Evolutionary conservation across 768 basidiomycete genomes (phyloP).

Genomic region (Hygrophorus russula): DNA sequence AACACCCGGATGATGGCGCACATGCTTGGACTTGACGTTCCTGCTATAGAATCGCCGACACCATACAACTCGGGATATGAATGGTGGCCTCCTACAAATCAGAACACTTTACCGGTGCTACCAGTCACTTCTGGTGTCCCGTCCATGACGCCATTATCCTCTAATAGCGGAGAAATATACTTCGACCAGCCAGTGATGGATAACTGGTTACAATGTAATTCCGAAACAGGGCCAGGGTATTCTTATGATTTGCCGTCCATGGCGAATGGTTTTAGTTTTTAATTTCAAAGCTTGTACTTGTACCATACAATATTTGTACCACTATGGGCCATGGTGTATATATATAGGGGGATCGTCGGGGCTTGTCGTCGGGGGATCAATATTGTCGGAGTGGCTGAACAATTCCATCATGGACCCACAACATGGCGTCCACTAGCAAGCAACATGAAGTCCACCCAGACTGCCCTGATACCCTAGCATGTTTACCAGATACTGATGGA

Average conservation of each 20-base stretch:
- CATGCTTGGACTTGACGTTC: constrained; percentile 58
- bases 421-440: not conserved
- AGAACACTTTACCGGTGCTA: constrained; percentile 11
- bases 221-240: not conserved
- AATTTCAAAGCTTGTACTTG: not conserved
- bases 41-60: constrained; percentile 50
- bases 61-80: constrained; percentile 48
- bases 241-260: not conserved
- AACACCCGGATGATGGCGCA: constrained; percentile 60
- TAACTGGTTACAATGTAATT: not conserved
- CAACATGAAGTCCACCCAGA: constrained; percentile 57
- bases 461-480: constrained; percentile 68
- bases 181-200: not conserved
- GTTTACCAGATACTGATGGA: constrained; percentile 69
- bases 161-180: not conserved
- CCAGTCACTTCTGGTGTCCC: constrained; percentile 2
- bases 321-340: too few species aligned
- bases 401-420: too few species aligned
- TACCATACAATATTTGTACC: not conserved
- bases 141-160: not conserved
- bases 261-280: not conserved
- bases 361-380: too few species aligned
- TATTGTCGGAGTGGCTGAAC: too few species aligned
- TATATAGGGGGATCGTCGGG: too few species aligned
- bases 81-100: constrained; percentile 48